phyloP scores from a whole-genome alignment of 2,329 filamentous ascomycete genomes.

The Cladorrhinum sp. region DNA sequence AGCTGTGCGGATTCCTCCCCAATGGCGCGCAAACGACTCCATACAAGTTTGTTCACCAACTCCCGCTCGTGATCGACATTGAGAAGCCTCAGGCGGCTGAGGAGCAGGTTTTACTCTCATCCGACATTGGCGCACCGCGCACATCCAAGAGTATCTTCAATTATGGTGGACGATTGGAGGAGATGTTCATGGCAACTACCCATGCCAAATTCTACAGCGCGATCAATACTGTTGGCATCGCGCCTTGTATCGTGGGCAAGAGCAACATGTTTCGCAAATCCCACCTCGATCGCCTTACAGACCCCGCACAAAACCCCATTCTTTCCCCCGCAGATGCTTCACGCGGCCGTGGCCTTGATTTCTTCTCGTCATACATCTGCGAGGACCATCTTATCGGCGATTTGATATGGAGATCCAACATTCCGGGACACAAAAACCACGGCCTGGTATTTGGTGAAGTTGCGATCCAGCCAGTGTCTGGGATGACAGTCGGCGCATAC shows the following conservation, averaged over 20 bases:
- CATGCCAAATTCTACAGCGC: constrained; percentile 98
- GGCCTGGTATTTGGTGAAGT: constrained; percentile 80
- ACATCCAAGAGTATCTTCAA: constrained; percentile 30
- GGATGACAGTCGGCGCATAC: constrained; percentile 75
- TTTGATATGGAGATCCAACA: constrained; percentile 71
- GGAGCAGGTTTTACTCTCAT: constrained; percentile 16
- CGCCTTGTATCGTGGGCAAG: constrained; percentile 93
- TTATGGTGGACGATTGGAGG: constrained; percentile 82
- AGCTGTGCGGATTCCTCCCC: constrained; percentile 65
- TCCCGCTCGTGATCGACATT: constrained; percentile 84
- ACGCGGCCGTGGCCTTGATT: constrained; percentile 71
- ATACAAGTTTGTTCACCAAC: constrained; percentile 92
- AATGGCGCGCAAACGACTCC: constrained; percentile 49
- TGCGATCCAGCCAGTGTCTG: constrained; percentile 83
- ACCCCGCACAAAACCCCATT: constrained; percentile 45
- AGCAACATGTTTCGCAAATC: constrained; percentile 97
- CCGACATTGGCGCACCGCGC: neutral
- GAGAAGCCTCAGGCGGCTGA: constrained; percentile 32
- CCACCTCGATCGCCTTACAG: constrained; percentile 74
- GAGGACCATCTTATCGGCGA: constrained; percentile 97
- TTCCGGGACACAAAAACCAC: constrained; percentile 71
- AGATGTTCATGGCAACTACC: constrained; percentile 88
- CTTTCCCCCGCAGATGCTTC: constrained; percentile 38
- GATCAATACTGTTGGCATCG: constrained; percentile 88
- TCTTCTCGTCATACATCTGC: constrained; percentile 94